Base-by-base conservation (phyloP, 768 basidiomycete genomes). In the Serendipita sp. region DNA sequence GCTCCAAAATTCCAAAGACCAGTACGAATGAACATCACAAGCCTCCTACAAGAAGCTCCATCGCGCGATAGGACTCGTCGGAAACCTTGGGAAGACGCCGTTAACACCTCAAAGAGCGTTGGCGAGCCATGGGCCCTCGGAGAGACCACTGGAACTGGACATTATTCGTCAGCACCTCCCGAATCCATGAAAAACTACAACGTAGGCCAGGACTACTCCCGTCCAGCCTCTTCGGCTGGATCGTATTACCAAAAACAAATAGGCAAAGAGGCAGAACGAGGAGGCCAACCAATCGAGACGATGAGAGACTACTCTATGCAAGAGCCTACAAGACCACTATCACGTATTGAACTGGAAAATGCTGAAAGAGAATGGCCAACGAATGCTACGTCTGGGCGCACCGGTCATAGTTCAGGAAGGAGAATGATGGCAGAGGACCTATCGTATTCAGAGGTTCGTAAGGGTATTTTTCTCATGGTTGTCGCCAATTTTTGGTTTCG, bases 11-110 rank as follows among this genome's bases (percentile, higher is more conserved):
- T 38, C 38, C 38, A 38, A 50, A 58, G 30, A 58, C 20, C 17
- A 58, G 13, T 34, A 31, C 20, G 53, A 24, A 58, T 58, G 53
- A 34, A 58, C 53, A 58, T 58, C 28, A 58, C 53, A 22, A 58
- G 53, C 30, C 33, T 58, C 17, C 26, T 58, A 9, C 53, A 58
- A 58, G 53, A 58, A 58, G 53, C 30, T n/a, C 53, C 53, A n/a
- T 58, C 53, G 11, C 20, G 20, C 31, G 17, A 58, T 33, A 24
- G 53, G 17, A 0, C 53, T 26, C 24, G 53, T n/a, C 53, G 17
- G 24, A 58, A 58, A 58, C 53, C 53, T 11, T 58, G 53, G 53
- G 53, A 58, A 11, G 53, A 58, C 4, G 30, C 4, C 9, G 53
- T 34, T 24, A 58, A 20, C 20, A 48, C 20, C 45, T 20, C 45